These are phyloP conservation scores for Clarireedia hainanense DNA, from an alignment of 2,329 filamentous ascomycete genomes.

Conservation along the genomic window DNA sequence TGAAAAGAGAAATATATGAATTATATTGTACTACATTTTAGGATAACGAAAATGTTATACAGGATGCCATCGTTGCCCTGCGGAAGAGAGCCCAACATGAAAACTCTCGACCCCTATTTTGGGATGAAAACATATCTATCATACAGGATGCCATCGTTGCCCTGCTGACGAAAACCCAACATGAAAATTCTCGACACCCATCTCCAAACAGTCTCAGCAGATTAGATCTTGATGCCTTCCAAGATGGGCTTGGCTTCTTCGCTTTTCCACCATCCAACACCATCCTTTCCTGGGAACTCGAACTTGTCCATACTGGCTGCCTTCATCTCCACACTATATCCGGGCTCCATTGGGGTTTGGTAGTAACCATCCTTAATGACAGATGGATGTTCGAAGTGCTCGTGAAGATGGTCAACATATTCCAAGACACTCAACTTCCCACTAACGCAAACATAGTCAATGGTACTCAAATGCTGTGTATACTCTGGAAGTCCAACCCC, in stretches of 20 bases:
- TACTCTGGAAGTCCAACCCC: constrained; percentile 90
- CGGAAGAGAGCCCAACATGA: constrained; percentile 25
- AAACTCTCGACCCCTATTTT: constrained; percentile 23
- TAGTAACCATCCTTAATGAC: constrained; percentile 81
- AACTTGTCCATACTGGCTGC: constrained; percentile 74
- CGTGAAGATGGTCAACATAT: constrained; percentile 88
- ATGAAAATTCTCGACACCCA: constrained; percentile 22
- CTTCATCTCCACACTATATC: constrained; percentile 94
- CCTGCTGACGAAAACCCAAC: constrained; percentile 22
- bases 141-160: constrained; percentile 28
- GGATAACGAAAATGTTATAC: constrained; percentile 14
- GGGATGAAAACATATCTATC: constrained; percentile 9
- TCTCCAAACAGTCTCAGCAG: not conserved
- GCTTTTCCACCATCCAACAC: constrained; percentile 77
- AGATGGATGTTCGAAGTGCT: constrained; percentile 81
- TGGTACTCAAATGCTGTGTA: constrained; percentile 85
- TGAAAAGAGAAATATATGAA: not conserved
- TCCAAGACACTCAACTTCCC: constrained; percentile 78
- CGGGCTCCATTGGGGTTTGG: constrained; percentile 72
- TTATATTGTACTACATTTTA: constrained; percentile 3
- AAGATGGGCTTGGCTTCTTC: constrained; percentile 38
- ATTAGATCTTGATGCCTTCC: constrained; percentile 28
- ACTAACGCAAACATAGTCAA: constrained; percentile 83
- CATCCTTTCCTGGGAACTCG: constrained; percentile 62
- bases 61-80: constrained; percentile 28